Base-by-base conservation (phyloP, 495 filamentous ascomycete species). In the Penicillium psychrofluorescens region DNA sequence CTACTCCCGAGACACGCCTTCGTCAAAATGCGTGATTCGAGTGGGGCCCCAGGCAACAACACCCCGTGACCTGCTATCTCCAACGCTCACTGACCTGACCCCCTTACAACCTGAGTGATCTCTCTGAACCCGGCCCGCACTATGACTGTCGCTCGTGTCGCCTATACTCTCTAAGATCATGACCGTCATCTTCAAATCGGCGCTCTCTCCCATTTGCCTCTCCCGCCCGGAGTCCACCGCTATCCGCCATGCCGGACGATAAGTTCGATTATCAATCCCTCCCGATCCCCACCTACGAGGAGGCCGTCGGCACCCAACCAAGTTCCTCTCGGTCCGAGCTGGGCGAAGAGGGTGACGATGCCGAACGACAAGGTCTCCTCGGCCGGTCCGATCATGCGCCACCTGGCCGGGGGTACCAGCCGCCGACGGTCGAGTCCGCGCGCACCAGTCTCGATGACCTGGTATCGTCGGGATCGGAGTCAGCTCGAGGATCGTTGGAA, bases 231-330 rank as follows among this genome's bases (percentile, higher is more conserved):
- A 64, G 64, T 59, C 61, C 45, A 48, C 43, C 50, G 46, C 50
- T 43, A 49, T 47, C 45, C 66, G 53, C 57, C 53, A 80, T 81
- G 77, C 63, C 70, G 51, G 71, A 76, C 68, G 76, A 80, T 53
- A 82, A 81, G 63, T 67, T 69, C 47, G 60, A 77, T 15, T 83
- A 84, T 63, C 78, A 83, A 54, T 62, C 75, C 39, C 76, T 88
- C 43, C 90, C 92, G 13, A 95, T 97, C 64, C 91, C 91, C 8
- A 82, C 85, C 33, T 98, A 98, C 74, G 91, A 96, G 63, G 92
- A 98, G 71, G 90, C 92, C 42, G 81, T 73, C 31, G 80, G 77
- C 22, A 4, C 22, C 15, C 76, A 74, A 36, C 74, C 80, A 12
- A 66, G 68, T 33, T 84, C 82, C 34, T 79, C 79, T 37, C 79